Base-by-base conservation (phyloP, 2,329 filamentous ascomycete genomes). In the Alternaria dauci region DNA sequence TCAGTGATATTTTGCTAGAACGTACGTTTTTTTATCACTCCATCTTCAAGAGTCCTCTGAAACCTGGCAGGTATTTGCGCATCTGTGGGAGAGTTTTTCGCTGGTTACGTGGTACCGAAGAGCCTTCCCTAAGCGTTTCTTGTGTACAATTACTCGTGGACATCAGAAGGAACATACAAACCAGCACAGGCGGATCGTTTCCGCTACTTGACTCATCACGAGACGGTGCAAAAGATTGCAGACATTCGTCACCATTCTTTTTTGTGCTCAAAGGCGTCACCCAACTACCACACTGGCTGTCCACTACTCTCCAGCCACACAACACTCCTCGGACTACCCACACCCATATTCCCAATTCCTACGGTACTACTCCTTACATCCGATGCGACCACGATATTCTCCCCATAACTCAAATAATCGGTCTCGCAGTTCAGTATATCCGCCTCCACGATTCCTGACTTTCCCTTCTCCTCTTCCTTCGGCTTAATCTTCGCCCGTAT, bases 391-490 rank as follows among this genome's bases (percentile, higher is more conserved):
- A 89, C 80, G 1, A 97, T 85, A 39, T 88, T 89, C 81, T 95
- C 90, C 0, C 90, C 92, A 59, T 92, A 82, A 72, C 92, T 95
- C 69, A 87, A 84, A 70, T 90, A 91, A 73, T 97, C 92, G 12
- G 91, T 90, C 80, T 98, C 94, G 72, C 89, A 93, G 3, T 79
- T 86, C 69, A 84, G 68, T 5, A 68, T 59, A 8, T 73, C 71
- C 23, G 65, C 63, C 32, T 65, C 71, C 0, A n/a, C 11, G 3
- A 18, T 52, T 65, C 39, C 18, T 9, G 5, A 16, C 42, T 58
- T 39, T 9, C 6, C 53, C 74, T 65, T 65, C 71, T 63, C 71
- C 43, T 53, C 75, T 68, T 55, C 72, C 58, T 66, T 72, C 4
- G 70, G 65, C 54, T 63, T 65, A 8, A 88, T 82, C 75, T 89